These are phyloP conservation scores for Cladosporium sp. DNA, from an alignment of 2,329 filamentous ascomycete genomes.

Conservation along the genomic window DNA sequence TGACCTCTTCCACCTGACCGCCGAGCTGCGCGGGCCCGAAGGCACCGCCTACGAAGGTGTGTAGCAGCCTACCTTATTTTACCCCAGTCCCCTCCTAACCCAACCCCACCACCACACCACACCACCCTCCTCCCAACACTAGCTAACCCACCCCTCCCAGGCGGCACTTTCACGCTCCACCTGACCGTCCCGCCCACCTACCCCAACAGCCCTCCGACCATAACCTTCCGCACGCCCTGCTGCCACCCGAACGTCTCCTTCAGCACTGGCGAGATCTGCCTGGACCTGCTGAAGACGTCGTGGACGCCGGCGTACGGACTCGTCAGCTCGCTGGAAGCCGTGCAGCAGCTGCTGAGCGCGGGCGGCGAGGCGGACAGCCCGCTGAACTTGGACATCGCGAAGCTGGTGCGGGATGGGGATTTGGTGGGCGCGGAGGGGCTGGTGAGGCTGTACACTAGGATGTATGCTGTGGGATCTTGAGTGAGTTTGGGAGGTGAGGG, in stretches of 20 bases:
- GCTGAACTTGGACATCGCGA: conserved; percentile 72
- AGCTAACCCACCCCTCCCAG: conserved; percentile 27
- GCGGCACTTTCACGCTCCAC: conserved; percentile 74
- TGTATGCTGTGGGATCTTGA: conserved; percentile 32
- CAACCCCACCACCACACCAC: neutral
- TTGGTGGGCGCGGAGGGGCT: conserved; percentile 60
- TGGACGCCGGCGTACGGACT: conserved; percentile 88
- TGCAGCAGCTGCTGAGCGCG: conserved; percentile 65
- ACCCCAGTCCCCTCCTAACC: neutral
- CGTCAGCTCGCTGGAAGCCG: conserved; percentile 63
- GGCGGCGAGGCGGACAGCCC: conserved; percentile 61
- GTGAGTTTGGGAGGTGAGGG: neutral
- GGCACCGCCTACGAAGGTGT: conserved; percentile 57
- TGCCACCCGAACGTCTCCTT: conserved; percentile 76
- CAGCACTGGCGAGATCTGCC: conserved; percentile 81
- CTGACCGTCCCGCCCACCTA: conserved; percentile 74
- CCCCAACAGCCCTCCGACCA: conserved; percentile 68
- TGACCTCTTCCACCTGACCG: conserved; percentile 54
- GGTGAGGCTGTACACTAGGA: conserved; percentile 64
- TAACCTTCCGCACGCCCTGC: conserved; percentile 76
- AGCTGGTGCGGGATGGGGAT: conserved; percentile 63
- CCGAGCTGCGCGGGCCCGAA: conserved; percentile 53
- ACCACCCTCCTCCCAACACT: too few relatives aligned
- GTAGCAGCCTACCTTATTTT: neutral
- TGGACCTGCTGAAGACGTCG: conserved; percentile 69